Conservation (phyloP, 2,329 filamentous ascomycete species). For the Colletotrichum paranaense region DNA sequence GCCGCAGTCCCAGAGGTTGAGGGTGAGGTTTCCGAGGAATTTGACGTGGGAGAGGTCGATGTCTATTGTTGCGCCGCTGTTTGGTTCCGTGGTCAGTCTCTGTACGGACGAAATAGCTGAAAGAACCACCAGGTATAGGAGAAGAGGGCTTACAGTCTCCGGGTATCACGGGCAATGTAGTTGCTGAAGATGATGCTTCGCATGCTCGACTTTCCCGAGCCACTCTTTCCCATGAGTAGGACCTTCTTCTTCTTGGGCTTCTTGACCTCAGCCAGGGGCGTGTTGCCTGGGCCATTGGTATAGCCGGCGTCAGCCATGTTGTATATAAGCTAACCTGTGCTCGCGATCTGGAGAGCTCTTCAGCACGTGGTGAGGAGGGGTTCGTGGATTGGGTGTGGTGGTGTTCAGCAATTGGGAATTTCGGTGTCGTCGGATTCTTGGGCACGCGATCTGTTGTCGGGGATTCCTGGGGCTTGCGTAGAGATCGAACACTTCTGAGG, state of each 20-base stretch:
- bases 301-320: constrained; percentile 22
- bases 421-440: neutral
- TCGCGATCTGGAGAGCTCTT: neutral
- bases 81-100: neutral
- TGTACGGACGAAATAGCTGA: neutral
- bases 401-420: neutral
- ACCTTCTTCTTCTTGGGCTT: constrained; percentile 89
- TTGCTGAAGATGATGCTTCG: constrained; percentile 99
- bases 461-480: too few relatives aligned
- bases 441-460: neutral
- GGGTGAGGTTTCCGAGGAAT: constrained; percentile 95
- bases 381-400: neutral
- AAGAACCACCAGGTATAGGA: neutral
- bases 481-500: neutral
- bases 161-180: constrained; percentile 96
- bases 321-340: neutral
- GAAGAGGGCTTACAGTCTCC: constrained; percentile 70
- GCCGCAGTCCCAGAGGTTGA: constrained; percentile 99
- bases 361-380: neutral
- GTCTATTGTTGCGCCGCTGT: constrained; percentile 90
- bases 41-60: constrained; percentile 99
- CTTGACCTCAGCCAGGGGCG: constrained; percentile 59
- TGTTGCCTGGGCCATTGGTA: neutral
- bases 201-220: constrained; percentile 98
- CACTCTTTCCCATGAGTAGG: constrained; percentile 92